phyloP scores from a whole-genome alignment of 2,329 filamentous ascomycete species.

The Aspergillus sp. region DNA sequence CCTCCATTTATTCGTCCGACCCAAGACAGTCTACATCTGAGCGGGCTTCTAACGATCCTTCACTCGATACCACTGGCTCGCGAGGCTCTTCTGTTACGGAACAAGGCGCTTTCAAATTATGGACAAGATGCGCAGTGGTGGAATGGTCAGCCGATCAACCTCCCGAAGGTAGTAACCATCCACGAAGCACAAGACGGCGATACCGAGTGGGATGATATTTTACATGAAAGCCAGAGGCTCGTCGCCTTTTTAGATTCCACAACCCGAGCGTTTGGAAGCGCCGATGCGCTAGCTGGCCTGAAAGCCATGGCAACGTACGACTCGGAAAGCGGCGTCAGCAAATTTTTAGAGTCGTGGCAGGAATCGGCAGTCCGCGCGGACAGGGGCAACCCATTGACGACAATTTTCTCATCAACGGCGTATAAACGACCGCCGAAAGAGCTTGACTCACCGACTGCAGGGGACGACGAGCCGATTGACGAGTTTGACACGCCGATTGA shows the following conservation, averaged over 20 bases:
- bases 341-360: constrained; percentile 53
- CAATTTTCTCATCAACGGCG: constrained; percentile 49
- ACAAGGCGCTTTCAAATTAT: constrained; percentile 50
- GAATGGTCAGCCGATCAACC: constrained; percentile 55
- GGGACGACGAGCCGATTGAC: background rate
- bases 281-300: constrained; percentile 50
- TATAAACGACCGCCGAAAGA: constrained; percentile 30
- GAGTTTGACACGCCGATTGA: constrained; percentile 1
- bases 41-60: constrained; percentile 61
- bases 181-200: constrained; percentile 33
- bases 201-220: constrained; percentile 45
- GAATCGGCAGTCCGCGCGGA: constrained; percentile 44
- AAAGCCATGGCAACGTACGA: constrained; percentile 36
- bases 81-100: constrained; percentile 56
- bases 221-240: constrained; percentile 60
- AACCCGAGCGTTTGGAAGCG: constrained; percentile 59
- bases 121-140: constrained; percentile 62
- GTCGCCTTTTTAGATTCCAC: constrained; percentile 62
- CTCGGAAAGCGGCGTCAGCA: constrained; percentile 39
- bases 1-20: constrained; percentile 61
- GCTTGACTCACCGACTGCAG: background rate
- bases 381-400: constrained; percentile 43
- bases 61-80: constrained; percentile 60
- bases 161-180: constrained; percentile 52
- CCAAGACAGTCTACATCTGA: constrained; percentile 54